Evolutionary conservation across 805 yeast genomes (phyloP).

Genomic region (Pachysolen tannophilus): DNA sequence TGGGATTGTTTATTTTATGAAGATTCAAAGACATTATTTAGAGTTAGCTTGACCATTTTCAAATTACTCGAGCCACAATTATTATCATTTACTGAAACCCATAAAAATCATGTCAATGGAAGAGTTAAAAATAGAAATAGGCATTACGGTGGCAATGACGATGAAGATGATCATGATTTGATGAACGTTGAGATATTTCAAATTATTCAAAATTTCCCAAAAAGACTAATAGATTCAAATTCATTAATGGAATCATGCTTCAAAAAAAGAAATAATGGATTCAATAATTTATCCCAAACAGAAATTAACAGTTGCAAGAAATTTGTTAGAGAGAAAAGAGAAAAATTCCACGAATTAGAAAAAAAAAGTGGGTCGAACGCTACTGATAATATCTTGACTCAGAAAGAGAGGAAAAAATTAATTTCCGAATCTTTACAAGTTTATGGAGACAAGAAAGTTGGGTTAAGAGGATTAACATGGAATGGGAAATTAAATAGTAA

Average conservation of each 20-base stretch:
- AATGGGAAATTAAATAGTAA: constrained; percentile 24
- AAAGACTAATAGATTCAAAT: constrained; percentile 60
- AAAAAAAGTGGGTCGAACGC: constrained; percentile 7
- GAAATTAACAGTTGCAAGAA: constrained; percentile 73
- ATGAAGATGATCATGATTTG: constrained; percentile 20
- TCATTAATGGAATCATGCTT: constrained; percentile 66
- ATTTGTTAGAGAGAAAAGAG: constrained; percentile 64
- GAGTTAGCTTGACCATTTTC: constrained; percentile 73
- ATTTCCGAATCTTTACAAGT: constrained; percentile 16
- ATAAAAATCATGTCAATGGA: constrained; percentile 10
- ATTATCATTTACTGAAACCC: constrained; percentile 5
- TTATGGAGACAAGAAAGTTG: constrained; percentile 18
- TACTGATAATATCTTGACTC: constrained; percentile 16
- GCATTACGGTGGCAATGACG: constrained; percentile 13
- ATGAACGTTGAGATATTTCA: constrained; percentile 52
- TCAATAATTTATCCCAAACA: constrained; percentile 71
- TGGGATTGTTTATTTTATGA: constrained; percentile 97
- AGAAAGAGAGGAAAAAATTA: constrained; percentile 21
- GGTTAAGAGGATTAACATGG: constrained; percentile 25
- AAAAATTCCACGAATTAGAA: constrained; percentile 24
- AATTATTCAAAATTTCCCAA: constrained; percentile 77
- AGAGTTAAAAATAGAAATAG: neutral
- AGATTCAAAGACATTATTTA: constrained; percentile 79
- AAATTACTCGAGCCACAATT: constrained; percentile 67
- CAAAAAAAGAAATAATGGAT: constrained; percentile 60